Conservation (phyloP, 116 monocot genomes). For the Zostera marina region DNA sequence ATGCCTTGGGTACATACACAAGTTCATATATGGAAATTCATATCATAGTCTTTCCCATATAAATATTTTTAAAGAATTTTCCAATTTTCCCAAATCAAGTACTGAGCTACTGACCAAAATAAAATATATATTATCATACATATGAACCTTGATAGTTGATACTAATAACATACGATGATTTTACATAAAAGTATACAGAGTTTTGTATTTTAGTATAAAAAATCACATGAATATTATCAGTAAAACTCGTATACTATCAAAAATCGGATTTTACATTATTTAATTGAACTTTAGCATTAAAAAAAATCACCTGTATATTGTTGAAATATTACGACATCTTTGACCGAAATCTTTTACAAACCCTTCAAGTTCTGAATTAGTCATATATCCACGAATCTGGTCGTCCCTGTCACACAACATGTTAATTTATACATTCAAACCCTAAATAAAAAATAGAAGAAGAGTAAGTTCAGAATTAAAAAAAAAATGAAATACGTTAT, state of each 20-base stretch:
- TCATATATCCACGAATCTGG: conserved; percentile 59
- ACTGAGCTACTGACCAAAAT: too few species aligned
- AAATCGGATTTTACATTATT: too few species aligned
- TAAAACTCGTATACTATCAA: too few species aligned
- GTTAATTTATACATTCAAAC: neutral
- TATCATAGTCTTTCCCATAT: too few species aligned
- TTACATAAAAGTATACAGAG: neutral
- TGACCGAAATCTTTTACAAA: conserved; percentile 44
- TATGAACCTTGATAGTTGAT: too few species aligned
- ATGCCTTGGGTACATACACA: too few species aligned
- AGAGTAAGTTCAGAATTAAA: neutral
- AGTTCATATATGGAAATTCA: too few species aligned
- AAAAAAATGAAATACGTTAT: too few species aligned
- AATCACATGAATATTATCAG: conserved; percentile 67
- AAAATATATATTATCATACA: too few species aligned
- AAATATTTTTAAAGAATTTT: too few species aligned
- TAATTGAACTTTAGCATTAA: neutral
- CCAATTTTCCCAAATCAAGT: too few species aligned
- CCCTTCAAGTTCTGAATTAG: conserved; percentile 56
- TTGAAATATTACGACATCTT: conserved; percentile 66
- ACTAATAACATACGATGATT: neutral
- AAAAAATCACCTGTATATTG: conserved; percentile 56
- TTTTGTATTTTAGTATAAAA: neutral
- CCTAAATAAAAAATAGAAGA: neutral
- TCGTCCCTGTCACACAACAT: conserved; percentile 23